These are phyloP conservation scores for Aspergillus phoenicis DNA, from an alignment of 2,329 filamentous ascomycete species.

Conservation along the genomic window DNA sequence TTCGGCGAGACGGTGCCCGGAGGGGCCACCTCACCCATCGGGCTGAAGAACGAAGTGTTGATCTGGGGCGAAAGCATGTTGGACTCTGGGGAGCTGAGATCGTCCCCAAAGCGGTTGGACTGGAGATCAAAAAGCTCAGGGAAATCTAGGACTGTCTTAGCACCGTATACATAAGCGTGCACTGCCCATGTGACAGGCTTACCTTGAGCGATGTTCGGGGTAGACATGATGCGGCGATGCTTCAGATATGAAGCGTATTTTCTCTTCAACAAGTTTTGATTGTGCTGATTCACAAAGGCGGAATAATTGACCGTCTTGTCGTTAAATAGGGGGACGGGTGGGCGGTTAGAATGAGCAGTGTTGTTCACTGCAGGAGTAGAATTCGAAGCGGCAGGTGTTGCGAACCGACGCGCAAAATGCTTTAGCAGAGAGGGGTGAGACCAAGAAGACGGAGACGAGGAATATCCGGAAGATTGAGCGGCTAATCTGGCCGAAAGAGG, in stretches of 20 bases:
- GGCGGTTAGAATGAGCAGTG: constrained; percentile 37
- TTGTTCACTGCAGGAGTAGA: constrained; percentile 32
- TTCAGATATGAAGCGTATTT: background rate
- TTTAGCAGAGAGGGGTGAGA: constrained; percentile 38
- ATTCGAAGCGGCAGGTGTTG: constrained; percentile 44
- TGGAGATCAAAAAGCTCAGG: constrained; percentile 36
- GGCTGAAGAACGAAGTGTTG: constrained; percentile 46
- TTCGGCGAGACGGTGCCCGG: constrained; percentile 77
- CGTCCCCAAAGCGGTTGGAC: constrained; percentile 28
- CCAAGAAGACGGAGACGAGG: constrained; percentile 42
- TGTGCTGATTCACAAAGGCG: constrained; percentile 34
- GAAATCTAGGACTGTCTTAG: constrained; percentile 29
- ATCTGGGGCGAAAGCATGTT: constrained; percentile 32
- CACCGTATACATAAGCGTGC: constrained; percentile 10
- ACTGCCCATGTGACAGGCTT: constrained; percentile 6
- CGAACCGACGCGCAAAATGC: constrained; percentile 36
- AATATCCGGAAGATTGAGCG: constrained; percentile 42
- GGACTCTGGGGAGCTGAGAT: constrained; percentile 28
- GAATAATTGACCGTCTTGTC: constrained; percentile 31
- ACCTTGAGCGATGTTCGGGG: constrained; percentile 43
- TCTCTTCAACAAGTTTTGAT: constrained; percentile 19
- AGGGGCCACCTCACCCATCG: constrained; percentile 43
- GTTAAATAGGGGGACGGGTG: constrained; percentile 45
- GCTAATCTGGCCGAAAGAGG: constrained; percentile 44
- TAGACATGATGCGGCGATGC: constrained; percentile 44